These are phyloP conservation scores for Mycena vulgaris DNA, from an alignment of 768 basidiomycete genomes.

Conservation along the genomic window DNA sequence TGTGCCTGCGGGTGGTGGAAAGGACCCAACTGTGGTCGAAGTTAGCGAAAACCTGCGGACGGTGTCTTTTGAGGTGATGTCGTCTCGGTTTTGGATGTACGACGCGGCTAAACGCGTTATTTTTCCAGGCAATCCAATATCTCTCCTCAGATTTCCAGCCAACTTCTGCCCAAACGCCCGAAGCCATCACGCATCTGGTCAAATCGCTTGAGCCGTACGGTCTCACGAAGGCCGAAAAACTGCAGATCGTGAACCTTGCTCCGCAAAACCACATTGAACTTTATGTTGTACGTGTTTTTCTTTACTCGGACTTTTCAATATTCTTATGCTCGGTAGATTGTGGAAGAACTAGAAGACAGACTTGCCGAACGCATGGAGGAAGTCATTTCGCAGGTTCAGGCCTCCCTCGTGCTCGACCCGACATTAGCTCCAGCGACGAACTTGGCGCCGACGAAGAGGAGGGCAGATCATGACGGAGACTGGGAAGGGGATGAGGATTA, in stretches of 20 bases:
- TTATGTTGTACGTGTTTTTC: slow-evolving; percentile 78
- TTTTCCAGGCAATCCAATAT: slow-evolving; percentile 87
- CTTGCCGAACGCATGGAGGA: slow-evolving; percentile 79
- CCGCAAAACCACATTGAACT: slow-evolving; percentile 89
- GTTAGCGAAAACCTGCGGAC: slow-evolving; percentile 88
- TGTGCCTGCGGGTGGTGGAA: slow-evolving; percentile 42
- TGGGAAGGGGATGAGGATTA: slow-evolving; percentile 60
- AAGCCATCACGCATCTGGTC: slow-evolving; percentile 76
- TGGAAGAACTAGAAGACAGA: slow-evolving; percentile 93
- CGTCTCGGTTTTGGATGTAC: not conserved
- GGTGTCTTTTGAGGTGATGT: slow-evolving; percentile 84
- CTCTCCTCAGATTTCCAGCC: slow-evolving; percentile 84
- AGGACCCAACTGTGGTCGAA: slow-evolving; percentile 62
- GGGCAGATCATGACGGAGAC: slow-evolving; percentile 37
- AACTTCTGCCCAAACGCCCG: slow-evolving; percentile 73
- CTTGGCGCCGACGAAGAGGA: not conserved
- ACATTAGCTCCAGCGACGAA: not conserved
- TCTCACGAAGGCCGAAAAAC: slow-evolving; percentile 92
- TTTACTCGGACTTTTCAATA: not conserved
- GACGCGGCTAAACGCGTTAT: slow-evolving; percentile 11
- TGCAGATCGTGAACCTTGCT: slow-evolving; percentile 92
- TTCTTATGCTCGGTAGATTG: slow-evolving; percentile 70
- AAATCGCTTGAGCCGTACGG: slow-evolving; percentile 76
- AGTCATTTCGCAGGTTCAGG: slow-evolving; percentile 71
- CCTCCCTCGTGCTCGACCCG: slow-evolving; percentile 50